Base-by-base conservation (phyloP, 2,329 filamentous ascomycete species). In the Elsinoe necatrix region DNA sequence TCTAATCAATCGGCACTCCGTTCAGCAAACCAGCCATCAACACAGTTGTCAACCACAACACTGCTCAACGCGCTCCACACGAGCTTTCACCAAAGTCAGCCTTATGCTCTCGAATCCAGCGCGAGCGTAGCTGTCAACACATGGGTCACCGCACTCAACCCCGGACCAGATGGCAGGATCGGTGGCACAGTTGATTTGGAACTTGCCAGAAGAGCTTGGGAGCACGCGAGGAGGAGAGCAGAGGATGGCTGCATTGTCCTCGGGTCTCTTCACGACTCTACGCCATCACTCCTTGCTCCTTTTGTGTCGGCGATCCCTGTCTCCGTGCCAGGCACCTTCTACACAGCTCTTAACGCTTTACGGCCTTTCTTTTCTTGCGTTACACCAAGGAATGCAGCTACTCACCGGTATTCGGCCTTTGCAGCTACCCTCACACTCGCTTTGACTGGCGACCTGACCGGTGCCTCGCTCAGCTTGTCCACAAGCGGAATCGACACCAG, bases 111-210 rank as follows among this genome's bases (percentile, higher is more conserved):
- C 45, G 93, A 98, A 71, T 85, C 90, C 48, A 89, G 89, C 63
- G 93, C 91, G 34, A 95, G 89, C 69, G 71, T 97, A 37, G 91
- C 93, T 0, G 89, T 97, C 62, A 97, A 97, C 74, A 96, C 90
- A 57, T 96, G 91, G 91, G 80, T 93, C 55, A 95, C 89, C 2
- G 88, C 89, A 16, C 79, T 82, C 25, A 87, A 87, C 63, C 75
- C 80, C 21, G 82, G 85, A 37, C 78, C 81, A 2, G 82, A 89
- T 65, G 87, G 86, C 35, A 78, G 80, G 57, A 76, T 78, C 47
- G 88, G 87, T 54, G 88, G 87, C 55, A 90, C 87, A 6, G 82
- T 97, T 41, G 93, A 98, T 72, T 73, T 81, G 41, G 81, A 86
- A 20, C 73, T 98, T 52, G 87, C 88, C 14, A 78, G 82, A 54